These are phyloP conservation scores for Botrytis aclada DNA, from an alignment of 2,329 filamentous ascomycete species.

Conservation along the genomic window DNA sequence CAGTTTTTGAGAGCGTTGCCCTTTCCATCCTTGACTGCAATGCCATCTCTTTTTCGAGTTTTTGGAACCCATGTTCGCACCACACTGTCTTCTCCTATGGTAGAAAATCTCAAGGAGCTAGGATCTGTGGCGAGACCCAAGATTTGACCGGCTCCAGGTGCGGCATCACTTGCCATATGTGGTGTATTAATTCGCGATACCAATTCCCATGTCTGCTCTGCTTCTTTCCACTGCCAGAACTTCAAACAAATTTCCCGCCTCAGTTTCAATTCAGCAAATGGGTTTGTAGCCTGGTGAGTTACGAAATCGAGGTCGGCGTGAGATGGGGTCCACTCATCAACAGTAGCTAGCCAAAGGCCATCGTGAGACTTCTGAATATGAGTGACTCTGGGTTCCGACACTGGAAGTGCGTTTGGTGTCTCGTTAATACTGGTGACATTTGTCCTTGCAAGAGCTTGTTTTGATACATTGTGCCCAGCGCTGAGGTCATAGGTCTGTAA, in stretches of 20 bases:
- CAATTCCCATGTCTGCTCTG: slow-evolving; percentile 63
- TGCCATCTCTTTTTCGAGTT: slow-evolving; percentile 64
- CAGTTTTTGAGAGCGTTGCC: slow-evolving; percentile 67
- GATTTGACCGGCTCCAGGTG: slow-evolving; percentile 53
- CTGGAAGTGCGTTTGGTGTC: slow-evolving; percentile 65
- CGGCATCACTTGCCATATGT: slow-evolving; percentile 58
- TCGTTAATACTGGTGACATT: slow-evolving; percentile 80
- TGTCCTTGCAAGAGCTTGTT: slow-evolving; percentile 84
- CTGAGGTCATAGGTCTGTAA: slow-evolving; percentile 87
- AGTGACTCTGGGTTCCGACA: slow-evolving; percentile 75
- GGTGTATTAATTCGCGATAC: slow-evolving; percentile 81
- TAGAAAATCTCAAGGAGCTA: slow-evolving; percentile 69
- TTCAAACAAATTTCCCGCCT: slow-evolving; percentile 78
- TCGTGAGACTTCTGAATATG: slow-evolving; percentile 74
- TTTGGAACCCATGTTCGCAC: slow-evolving; percentile 81
- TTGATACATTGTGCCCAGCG: slow-evolving; percentile 71
- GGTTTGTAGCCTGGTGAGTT: slow-evolving; percentile 45
- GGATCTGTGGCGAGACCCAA: slow-evolving; percentile 73
- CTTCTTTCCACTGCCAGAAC: slow-evolving; percentile 73
- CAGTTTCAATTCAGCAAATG: slow-evolving; percentile 48
- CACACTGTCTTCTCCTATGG: slow-evolving; percentile 75
- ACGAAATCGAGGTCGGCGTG: slow-evolving; percentile 62
- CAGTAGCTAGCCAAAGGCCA: slow-evolving; percentile 84
- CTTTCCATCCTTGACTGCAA: slow-evolving; percentile 57
- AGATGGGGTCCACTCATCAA: slow-evolving; percentile 86